Conservation (phyloP, 2,329 filamentous ascomycete species). For the Fusarium xylarioides region DNA sequence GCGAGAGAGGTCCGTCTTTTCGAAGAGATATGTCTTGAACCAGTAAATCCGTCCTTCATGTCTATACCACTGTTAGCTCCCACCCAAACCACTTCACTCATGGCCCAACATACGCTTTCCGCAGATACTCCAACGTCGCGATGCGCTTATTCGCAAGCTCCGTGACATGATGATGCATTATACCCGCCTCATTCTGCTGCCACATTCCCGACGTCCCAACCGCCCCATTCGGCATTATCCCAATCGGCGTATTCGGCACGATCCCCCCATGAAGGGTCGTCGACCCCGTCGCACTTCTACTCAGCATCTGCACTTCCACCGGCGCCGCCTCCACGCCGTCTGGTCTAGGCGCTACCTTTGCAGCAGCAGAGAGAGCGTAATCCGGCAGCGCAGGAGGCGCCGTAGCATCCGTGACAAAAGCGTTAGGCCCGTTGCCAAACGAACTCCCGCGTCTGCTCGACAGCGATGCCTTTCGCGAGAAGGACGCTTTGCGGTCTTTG, state of each 20-base stretch:
- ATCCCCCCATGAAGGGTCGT: conserved; percentile 41
- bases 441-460: conserved; percentile 54
- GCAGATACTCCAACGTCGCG: conserved; percentile 89
- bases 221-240: conserved; percentile 22
- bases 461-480: conserved; percentile 64
- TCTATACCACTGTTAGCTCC: conserved; percentile 53
- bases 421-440: conserved; percentile 49
- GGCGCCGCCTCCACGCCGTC: conserved; percentile 34
- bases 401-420: conserved; percentile 56
- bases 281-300: conserved; percentile 51
- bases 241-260: conserved; percentile 19
- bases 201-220: conserved; percentile 41
- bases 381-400: conserved; percentile 64
- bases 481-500: conserved; percentile 63
- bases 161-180: conserved; percentile 74
- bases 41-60: conserved; percentile 96
- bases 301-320: conserved; percentile 56
- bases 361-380: conserved; percentile 60
- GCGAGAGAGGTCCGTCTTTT: conserved; percentile 78
- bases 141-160: conserved; percentile 92
- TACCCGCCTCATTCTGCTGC: conserved; percentile 57
- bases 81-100: rapidly evolving
- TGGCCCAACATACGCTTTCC: conserved; percentile 78
- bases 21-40: conserved; percentile 97
- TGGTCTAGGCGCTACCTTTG: conserved; percentile 51